A percentile compares a stretch with the other conserved stretches of the same genome.
Evolutionary conservation across 2,329 filamentous ascomycete species (phyloP).

Genomic region (Ophiosphaerella herpotricha): DNA sequence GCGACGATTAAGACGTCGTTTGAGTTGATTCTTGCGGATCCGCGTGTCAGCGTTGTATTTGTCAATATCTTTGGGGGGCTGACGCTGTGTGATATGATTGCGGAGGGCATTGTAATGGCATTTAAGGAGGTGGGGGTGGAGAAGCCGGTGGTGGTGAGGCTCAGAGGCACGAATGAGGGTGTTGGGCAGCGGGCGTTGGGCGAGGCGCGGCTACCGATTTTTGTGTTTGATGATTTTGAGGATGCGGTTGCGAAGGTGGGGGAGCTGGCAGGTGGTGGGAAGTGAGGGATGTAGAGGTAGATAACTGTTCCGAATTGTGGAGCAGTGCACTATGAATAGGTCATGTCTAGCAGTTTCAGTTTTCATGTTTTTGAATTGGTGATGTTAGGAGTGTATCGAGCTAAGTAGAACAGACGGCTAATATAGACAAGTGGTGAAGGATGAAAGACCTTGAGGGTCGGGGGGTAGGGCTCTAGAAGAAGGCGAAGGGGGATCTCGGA

Average conservation of each 20-base stretch:
- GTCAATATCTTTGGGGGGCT: constrained; percentile 74
- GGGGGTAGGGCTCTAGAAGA: background rate
- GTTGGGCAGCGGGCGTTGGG: constrained; percentile 71
- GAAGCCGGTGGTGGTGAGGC: constrained; percentile 73
- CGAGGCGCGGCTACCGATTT: constrained; percentile 68
- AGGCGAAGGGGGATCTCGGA: constrained; percentile 15
- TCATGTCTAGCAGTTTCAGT: too few relatives aligned
- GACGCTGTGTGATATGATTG: constrained; percentile 81
- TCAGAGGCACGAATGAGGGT: constrained; percentile 75
- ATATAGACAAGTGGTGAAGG: background rate
- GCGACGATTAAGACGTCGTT: constrained; percentile 81
- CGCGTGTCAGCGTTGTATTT: constrained; percentile 72
- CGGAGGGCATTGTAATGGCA: constrained; percentile 72
- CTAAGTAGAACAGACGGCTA: background rate
- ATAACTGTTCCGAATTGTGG: background rate
- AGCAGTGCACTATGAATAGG: background rate
- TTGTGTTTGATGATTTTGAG: constrained; percentile 75
- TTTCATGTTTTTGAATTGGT: too few relatives aligned
- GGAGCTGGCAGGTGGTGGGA: constrained; percentile 27
- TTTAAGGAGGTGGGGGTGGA: constrained; percentile 69
- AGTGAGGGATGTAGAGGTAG: constrained; percentile 1
- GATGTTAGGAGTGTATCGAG: too few relatives aligned
- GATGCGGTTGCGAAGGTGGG: constrained; percentile 58
- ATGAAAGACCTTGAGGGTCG: too few relatives aligned
- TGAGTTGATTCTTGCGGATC: constrained; percentile 71